Evolutionary conservation across 2,329 filamentous ascomycete species (phyloP), one percentile per base, ranked within the genome.

Genomic region (Cadophora sp.): DNA sequence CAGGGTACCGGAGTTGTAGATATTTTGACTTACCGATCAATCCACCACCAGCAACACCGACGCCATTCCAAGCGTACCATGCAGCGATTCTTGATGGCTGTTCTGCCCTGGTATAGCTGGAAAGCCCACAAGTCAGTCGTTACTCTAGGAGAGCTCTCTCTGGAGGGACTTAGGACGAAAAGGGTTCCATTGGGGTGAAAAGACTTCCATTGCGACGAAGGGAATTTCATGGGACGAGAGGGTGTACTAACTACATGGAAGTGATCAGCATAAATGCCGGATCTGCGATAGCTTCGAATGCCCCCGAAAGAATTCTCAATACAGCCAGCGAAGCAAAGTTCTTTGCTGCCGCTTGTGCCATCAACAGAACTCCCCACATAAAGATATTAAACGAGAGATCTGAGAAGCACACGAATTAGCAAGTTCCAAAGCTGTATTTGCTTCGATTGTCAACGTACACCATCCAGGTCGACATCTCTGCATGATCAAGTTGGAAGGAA

Each of bases 201-300:
- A n/a, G n/a, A n/a, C n/a, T n/a, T n/a, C n/a, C n/a, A n/a, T n/a
- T n/a, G n/a, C n/a, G n/a, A n/a, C n/a, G n/a, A n/a, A n/a, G n/a
- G n/a, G n/a, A n/a, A n/a, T n/a, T n/a, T n/a, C n/a, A n/a, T n/a
- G n/a, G n/a, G n/a, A n/a, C n/a, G n/a, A n/a, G n/a, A n/a, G n/a
- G n/a, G n/a, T n/a, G n/a, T n/a, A 60, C 56, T 60, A 43, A 60
- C 56, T 87, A 91, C 87, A 90, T 90, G 4, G 83, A 83, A 0
- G 88, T 90, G 43, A 91, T 86, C 1, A 91, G 77, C 81, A 91
- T 88, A 68, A 90, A 88, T 0, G 81, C 81, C 0, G 86, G 86
- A 81, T 62, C 60, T n/a, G 60, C 60, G 22, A 62, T 62, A 3
- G 60, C 60, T 40, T 62, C 60, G 14, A 51, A 50, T 0, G 40